Evolutionary conservation across 768 basidiomycete species (phyloP).

Genomic region (Tricholomella constricta): DNA sequence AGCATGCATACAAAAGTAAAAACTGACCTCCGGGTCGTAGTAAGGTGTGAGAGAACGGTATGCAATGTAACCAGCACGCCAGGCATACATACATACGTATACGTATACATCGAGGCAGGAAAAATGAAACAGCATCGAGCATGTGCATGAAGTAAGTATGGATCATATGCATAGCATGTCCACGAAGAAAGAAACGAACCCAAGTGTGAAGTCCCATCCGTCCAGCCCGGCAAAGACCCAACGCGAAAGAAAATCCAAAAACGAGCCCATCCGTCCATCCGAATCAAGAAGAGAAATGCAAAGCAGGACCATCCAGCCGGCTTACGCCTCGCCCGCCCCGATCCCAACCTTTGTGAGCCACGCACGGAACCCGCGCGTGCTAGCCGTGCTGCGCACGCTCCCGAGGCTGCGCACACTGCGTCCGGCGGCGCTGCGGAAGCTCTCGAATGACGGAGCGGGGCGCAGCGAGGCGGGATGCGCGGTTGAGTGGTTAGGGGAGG

Average conservation of each 20-base stretch:
- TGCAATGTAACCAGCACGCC: slow-evolving; percentile 10
- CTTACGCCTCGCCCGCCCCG: no score
- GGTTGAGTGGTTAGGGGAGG: slow-evolving; percentile 3
- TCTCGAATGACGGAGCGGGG: slow-evolving; percentile 46
- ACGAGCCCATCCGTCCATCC: not conserved
- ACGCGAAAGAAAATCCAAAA: not conserved
- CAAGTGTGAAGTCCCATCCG: no score
- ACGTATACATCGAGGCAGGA: not conserved
- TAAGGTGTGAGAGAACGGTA: slow-evolving; percentile 3
- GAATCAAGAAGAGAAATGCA: no score
- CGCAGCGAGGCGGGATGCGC: slow-evolving; percentile 27
- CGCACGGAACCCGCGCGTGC: slow-evolving; percentile 39
- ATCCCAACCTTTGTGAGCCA: slow-evolving; percentile 41
- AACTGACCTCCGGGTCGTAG: not conserved
- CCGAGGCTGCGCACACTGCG: slow-evolving; percentile 46
- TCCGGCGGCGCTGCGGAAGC: slow-evolving; percentile 45
- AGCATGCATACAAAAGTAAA: slow-evolving; percentile 13
- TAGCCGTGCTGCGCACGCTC: slow-evolving; percentile 44
- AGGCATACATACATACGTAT: slow-evolving; percentile 5
- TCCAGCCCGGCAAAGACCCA: not conserved
- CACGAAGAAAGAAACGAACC: no score
- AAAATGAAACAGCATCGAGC: not conserved
- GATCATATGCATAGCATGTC: not conserved
- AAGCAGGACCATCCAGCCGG: no score
- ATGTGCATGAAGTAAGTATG: not conserved